These are phyloP conservation scores for Friedmanniomyces endolithicus DNA, from an alignment of 495 filamentous ascomycete species.

Conservation along the genomic window DNA sequence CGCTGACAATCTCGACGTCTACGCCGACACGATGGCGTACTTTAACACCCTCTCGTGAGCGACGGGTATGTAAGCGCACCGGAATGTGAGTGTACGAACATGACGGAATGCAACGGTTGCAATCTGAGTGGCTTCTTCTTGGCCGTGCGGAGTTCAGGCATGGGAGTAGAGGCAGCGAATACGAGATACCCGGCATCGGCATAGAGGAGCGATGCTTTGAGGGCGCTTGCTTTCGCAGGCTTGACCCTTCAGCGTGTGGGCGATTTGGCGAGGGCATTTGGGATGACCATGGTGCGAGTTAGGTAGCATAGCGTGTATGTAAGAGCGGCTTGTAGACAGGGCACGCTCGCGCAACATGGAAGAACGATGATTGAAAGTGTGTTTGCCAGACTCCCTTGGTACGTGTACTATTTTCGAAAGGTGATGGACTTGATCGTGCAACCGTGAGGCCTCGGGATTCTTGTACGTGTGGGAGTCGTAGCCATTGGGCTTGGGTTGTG, in stretches of 20 bases:
- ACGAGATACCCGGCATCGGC: background rate
- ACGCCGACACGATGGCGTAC: constrained; percentile 21
- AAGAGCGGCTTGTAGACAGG: background rate
- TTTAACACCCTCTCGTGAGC: constrained; percentile 8
- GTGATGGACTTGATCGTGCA: too few relatives aligned
- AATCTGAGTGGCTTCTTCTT: background rate
- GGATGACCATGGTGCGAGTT: background rate
- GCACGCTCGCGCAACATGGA: background rate
- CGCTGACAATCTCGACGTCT: constrained; percentile 29
- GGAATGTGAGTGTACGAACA: background rate
- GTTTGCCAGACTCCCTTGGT: too few relatives aligned
- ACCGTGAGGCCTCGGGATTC: too few relatives aligned
- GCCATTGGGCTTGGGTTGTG: too few relatives aligned
- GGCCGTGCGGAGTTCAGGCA: background rate
- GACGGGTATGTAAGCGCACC: too few relatives aligned
- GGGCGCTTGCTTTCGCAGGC: background rate
- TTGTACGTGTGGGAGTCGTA: too few relatives aligned
- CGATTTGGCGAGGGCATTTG: background rate
- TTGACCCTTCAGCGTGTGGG: background rate
- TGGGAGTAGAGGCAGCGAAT: background rate
- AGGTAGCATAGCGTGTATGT: background rate
- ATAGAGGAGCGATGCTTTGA: background rate
- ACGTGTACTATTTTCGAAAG: too few relatives aligned
- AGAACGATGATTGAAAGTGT: too few relatives aligned
- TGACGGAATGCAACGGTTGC: background rate